Base-by-base conservation (phyloP, 2,329 filamentous ascomycete species). In the Pestalotiopsis fici region DNA sequence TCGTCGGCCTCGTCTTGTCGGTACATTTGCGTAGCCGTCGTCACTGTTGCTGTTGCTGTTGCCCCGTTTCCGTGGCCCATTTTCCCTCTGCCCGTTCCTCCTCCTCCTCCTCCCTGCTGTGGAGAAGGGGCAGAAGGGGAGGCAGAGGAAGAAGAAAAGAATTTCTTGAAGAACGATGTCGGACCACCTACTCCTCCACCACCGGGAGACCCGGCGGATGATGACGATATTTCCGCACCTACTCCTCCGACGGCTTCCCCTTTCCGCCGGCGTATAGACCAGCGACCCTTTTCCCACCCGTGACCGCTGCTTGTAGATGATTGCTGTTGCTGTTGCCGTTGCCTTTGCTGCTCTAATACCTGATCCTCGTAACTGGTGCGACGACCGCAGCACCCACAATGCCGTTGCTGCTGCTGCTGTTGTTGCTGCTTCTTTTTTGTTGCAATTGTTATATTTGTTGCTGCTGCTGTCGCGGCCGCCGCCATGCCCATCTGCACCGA, bases 11-110 rank as follows among this genome's bases (percentile, higher is more conserved):
- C 64, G 13, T 66, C 47, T 28, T 39, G 56, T 21, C 55, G 59
- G 43, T 74, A 74, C 69, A 71, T 60, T 61, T 71, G 69, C 64
- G 71, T 65, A 2, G 43, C 27, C 37, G 27, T n/a, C 37, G 60
- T 21, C 60, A 23, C 28, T 12, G 27, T 27, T 13, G 31, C 57
- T 7, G 55, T 4, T 35, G 31, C 31, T 35, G 31, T 11, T 11
- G 31, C 31, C 31, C 6, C 31, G 6, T 7, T 35, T 35, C 7
- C 31, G 31, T 6, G 31, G n/a, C n/a, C n/a, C n/a, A n/a, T n/a
- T n/a, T n/a, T n/a, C n/a, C n/a, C n/a, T n/a, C n/a, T n/a, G n/a
- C n/a, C 54, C 54, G 2, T 2, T 56, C 56, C 56, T 35, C 27
- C n/a, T 28, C 28, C 21, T 27, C 25, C 21, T 28, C 25, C 4